Evolutionary conservation across 257 asterid species (phyloP), one percentile per base, ranked within the genome.

Genomic region (Handroanthus guayacan): DNA sequence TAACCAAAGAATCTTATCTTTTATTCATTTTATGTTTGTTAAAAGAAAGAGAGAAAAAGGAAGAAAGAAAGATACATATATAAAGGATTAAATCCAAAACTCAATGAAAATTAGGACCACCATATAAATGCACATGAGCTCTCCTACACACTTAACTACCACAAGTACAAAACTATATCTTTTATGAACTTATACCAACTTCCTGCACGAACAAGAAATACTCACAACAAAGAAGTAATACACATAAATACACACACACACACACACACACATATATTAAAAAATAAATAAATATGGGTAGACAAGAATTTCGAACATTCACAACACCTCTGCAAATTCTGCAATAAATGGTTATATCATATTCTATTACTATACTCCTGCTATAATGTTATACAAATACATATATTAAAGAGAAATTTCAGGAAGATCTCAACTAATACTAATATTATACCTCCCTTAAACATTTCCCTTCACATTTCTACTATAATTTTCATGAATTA

Each of bases 401-500:
- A 87, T 12, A 71, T 73, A 62, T 73, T 18, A 12, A 74, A 73
- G 76, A 78, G 69, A 67, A 81, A 73, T 18, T 16, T 39, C 8
- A 72, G 70, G 76, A 75, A 43, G 36, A 76, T 72, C 54, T 39
- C 57, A 64, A 50, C 61, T 76, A 76, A 37, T 60, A 58, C 72
- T 58, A 71, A 57, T 52, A 67, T 76, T 68, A 87, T 60, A 50
- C 20, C 85, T 50, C 57, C 69, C 68, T 25, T 25, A 25, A 25
- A 25, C 31, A 39, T 54, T 61, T 63, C 72, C 56, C 47, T 45
- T 51, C 52, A 38, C 55, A 52, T 75, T 57, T 64, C 68, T 61
- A 20, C 83, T 51, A 71, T 56, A 56, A 58, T 39, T 64, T 38
- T 70, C 10, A 66, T 66, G 74, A 78, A 81, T 74, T 77, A 68